Percentiles rank a stretch among this genome's conserved stretches.
phyloP scores from a whole-genome alignment of 2,329 filamentous ascomycete genomes.

The Fusarium duplospermum region DNA sequence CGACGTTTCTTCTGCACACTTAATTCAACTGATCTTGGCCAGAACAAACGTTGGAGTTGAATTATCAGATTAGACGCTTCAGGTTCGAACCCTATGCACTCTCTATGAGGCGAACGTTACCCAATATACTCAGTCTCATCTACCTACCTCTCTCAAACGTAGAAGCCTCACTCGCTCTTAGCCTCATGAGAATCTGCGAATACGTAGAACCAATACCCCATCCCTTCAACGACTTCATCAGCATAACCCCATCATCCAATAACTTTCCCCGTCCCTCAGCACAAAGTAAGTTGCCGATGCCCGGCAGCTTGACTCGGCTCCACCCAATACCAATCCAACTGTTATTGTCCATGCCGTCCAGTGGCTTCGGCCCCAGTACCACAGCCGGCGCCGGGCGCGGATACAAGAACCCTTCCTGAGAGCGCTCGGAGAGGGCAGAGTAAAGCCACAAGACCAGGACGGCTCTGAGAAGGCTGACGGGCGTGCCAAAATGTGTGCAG shows the following conservation, averaged over 20 bases:
- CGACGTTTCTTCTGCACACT: no score
- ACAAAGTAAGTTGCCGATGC: background rate
- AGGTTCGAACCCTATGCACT: background rate
- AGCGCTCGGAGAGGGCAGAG: background rate
- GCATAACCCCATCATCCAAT: constrained; percentile 2
- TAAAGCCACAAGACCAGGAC: constrained; percentile 12
- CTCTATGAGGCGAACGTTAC: background rate
- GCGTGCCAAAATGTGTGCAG: constrained; percentile 13
- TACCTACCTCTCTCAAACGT: background rate
- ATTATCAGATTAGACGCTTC: background rate
- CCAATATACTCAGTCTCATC: background rate
- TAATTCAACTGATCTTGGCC: background rate
- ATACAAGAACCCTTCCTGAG: background rate
- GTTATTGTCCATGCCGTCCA: constrained; percentile 3
- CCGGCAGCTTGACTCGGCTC: constrained; percentile 10
- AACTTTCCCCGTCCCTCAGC: background rate
- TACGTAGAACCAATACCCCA: constrained; percentile 8
- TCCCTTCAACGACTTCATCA: constrained; percentile 8
- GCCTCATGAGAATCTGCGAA: background rate
- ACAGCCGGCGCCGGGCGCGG: background rate
- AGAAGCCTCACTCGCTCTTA: background rate
- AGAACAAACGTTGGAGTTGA: background rate
- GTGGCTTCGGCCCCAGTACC: constrained; percentile 6
- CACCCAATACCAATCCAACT: constrained; percentile 3
- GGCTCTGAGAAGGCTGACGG: background rate